Evolutionary conservation across 305 asterid species (phyloP).

Genomic region (Fraxinus ornus): DNA sequence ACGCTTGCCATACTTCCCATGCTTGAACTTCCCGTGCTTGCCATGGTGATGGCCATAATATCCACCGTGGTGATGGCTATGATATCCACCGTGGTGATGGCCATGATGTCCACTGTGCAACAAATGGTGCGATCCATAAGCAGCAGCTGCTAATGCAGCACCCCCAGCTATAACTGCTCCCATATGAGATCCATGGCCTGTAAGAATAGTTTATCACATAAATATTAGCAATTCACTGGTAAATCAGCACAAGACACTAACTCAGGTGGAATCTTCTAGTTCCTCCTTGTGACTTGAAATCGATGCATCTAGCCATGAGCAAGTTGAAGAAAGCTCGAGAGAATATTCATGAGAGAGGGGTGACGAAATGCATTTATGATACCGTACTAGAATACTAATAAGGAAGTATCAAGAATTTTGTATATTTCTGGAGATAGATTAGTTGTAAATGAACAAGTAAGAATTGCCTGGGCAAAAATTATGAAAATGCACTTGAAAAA

Average conservation of each 20-base stretch:
- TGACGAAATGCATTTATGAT: no score
- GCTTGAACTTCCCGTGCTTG: slow-evolving; percentile 67
- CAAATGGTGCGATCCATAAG: slow-evolving; percentile 78
- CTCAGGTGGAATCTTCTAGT: not conserved
- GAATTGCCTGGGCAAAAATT: no score
- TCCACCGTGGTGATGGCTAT: slow-evolving; percentile 40
- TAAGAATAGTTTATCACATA: slow-evolving; percentile 17
- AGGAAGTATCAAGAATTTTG: no score
- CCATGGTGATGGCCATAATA: slow-evolving; percentile 52
- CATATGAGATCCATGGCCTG: slow-evolving; percentile 53
- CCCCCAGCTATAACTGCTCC: slow-evolving; percentile 52
- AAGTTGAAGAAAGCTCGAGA: not conserved
- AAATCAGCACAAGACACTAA: slow-evolving; percentile 1
- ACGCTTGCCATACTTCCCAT: slow-evolving; percentile 66
- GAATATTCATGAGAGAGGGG: no score
- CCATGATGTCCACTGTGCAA: slow-evolving; percentile 35
- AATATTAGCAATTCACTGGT: slow-evolving; percentile 3
- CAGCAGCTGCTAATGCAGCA: slow-evolving; percentile 74
- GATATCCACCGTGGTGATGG: slow-evolving; percentile 42
- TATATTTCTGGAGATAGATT: no score
- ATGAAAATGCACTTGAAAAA: no score
- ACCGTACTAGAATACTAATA: no score
- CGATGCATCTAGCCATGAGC: not conserved
- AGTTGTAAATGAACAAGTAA: no score
- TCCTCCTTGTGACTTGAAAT: not conserved